Evolutionary conservation across 192 early-diverging fungal genomes (phyloP).

Genomic region (Backusella morwellensis): DNA sequence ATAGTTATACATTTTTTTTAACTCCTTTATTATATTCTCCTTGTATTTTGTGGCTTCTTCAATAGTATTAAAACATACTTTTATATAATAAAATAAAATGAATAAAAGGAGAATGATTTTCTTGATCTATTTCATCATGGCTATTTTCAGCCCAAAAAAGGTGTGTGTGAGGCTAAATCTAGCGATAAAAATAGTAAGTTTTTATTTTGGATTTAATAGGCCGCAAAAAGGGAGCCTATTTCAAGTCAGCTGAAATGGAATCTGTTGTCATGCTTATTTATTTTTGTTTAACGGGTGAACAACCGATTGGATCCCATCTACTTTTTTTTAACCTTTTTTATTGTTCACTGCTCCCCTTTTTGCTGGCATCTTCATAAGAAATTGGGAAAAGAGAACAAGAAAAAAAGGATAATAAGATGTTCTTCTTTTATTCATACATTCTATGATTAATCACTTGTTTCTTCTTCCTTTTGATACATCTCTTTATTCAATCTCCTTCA

Average conservation of each 20-base stretch:
- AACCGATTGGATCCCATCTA: neutral
- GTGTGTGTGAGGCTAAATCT: neutral
- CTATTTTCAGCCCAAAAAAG: slow-evolving; percentile 5
- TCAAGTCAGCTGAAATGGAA: neutral
- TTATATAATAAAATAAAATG: neutral
- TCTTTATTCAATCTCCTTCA: neutral
- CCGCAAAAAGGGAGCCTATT: neutral
- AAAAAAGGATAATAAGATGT: neutral
- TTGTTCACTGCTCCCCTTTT: neutral
- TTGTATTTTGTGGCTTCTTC: neutral
- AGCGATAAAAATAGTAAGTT: slow-evolving; percentile 7
- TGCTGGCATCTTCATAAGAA: neutral
- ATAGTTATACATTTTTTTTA: neutral
- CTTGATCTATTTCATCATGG: neutral
- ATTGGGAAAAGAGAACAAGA: neutral
- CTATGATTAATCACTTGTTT: neutral
- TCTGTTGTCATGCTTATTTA: neutral
- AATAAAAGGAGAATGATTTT: neutral
- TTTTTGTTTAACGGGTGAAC: neutral
- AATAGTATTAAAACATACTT: neutral
- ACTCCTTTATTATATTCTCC: neutral
- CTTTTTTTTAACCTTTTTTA: neutral
- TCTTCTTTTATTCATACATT: neutral
- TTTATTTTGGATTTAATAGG: neutral
- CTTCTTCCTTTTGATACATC: neutral